phyloP scores from a whole-genome alignment of 352 stramenopile genomes.

The Phytophthora fragariae region DNA sequence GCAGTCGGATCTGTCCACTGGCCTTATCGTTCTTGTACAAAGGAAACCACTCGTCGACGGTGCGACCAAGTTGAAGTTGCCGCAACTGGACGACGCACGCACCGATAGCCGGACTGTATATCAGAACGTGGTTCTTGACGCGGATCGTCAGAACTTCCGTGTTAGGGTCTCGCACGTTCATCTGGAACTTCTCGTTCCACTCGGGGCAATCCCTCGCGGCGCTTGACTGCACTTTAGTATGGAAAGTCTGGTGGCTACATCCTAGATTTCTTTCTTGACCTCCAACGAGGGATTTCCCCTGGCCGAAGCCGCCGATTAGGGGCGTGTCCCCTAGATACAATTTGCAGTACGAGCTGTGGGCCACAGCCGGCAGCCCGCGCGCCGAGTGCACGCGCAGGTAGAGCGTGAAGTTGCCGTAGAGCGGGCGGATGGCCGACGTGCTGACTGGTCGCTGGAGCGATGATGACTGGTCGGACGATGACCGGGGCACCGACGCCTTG shows the following conservation, averaged over 20 bases:
- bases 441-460: conserved; percentile 6
- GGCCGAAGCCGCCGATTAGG: conserved; percentile 51
- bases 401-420: conserved; percentile 54
- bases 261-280: conserved; percentile 6
- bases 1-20: conserved; percentile 59
- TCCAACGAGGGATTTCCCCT: conserved; percentile 27
- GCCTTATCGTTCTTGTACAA: conserved; percentile 56
- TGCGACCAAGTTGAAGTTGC: conserved; percentile 54
- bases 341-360: conserved; percentile 71
- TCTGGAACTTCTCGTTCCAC: conserved; percentile 84
- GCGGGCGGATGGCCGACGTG: conserved; percentile 14
- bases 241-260: conserved; percentile 55
- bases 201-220: conserved; percentile 45
- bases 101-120: conserved; percentile 72
- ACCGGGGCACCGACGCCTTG: conserved; percentile 9
- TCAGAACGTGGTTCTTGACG: conserved; percentile 73
- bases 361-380: conserved; percentile 48
- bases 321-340: conserved; percentile 68
- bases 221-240: conserved; percentile 62
- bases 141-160: conserved; percentile 73
- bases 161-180: conserved; percentile 54
- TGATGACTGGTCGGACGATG: conserved; percentile 18
- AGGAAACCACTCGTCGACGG: conserved; percentile 65
- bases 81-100: conserved; percentile 64
- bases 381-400: conserved; percentile 77